Conservation (phyloP, 106 monocot species). For the Dioscorea alata region DNA sequence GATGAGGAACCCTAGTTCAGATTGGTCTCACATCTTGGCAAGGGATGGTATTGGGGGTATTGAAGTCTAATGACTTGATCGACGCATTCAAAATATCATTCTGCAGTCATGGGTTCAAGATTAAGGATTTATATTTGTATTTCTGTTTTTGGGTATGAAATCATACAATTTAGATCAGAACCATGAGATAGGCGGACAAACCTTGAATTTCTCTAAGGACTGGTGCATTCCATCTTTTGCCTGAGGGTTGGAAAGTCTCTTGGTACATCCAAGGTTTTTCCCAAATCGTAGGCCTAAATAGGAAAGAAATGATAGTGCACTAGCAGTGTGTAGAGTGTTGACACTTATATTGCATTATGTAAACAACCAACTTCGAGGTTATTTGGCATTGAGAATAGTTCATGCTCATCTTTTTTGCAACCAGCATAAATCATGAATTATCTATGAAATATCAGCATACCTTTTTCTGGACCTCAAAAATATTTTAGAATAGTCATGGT, state of each 20-base stretch:
- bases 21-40: slow-evolving; percentile 20
- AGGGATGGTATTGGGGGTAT: slow-evolving; percentile 26
- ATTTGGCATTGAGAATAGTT: too few relatives aligned
- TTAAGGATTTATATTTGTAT: neutral
- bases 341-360: too few relatives aligned
- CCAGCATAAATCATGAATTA: too few relatives aligned
- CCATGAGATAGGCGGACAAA: too few relatives aligned
- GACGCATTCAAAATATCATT: slow-evolving; percentile 40
- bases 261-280: slow-evolving; percentile 29
- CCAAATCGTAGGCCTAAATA: slow-evolving; percentile 27
- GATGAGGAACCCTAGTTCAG: neutral
- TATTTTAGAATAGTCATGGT: neutral
- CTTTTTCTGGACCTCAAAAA: neutral
- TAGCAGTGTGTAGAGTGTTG: too few relatives aligned
- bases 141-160: neutral
- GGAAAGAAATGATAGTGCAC: too few relatives aligned
- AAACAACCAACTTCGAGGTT: too few relatives aligned
- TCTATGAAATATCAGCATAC: neutral
- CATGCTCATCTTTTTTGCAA: too few relatives aligned
- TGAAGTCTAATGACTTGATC: slow-evolving; percentile 29
- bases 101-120: slow-evolving; percentile 14
- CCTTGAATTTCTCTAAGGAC: too few relatives aligned
- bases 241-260: slow-evolving; percentile 43
- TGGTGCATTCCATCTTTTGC: slow-evolving; percentile 46
- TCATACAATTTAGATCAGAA: neutral